Evolutionary conservation across 441 rosid genomes (phyloP).

Genomic region (Bruguiera hainesii): DNA sequence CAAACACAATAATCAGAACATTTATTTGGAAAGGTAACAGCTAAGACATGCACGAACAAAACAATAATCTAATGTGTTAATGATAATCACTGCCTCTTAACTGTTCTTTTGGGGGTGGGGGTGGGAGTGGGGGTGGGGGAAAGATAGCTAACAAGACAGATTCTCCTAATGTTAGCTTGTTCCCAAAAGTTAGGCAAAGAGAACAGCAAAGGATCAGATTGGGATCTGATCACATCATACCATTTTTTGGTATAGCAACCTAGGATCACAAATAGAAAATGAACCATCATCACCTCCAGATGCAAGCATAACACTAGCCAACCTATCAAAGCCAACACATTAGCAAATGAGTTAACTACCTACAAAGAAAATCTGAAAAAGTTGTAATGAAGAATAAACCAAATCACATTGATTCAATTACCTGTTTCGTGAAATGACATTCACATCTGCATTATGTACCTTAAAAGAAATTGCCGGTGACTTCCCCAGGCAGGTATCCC

Average conservation of each 20-base stretch:
- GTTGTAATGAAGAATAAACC: neutral
- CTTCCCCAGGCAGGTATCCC: conserved; percentile 81
- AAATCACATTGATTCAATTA: conserved; percentile 21
- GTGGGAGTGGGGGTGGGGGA: too few relatives aligned
- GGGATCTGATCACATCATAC: conserved; percentile 2
- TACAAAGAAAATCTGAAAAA: neutral
- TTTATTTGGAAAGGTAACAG: neutral
- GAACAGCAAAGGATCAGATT: neutral
- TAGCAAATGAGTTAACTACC: conserved; percentile 16
- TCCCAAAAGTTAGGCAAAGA: neutral
- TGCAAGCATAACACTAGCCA: conserved; percentile 89
- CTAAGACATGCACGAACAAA: neutral
- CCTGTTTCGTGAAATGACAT: conserved; percentile 98
- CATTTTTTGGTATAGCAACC: conserved; percentile 38
- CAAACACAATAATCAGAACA: neutral
- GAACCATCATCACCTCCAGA: conserved; percentile 96
- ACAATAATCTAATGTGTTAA: neutral
- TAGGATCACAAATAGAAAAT: conserved; percentile 83
- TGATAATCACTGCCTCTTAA: neutral
- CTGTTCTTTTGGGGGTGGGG: too few relatives aligned
- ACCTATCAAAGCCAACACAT: conserved; percentile 41
- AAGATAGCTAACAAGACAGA: neutral
- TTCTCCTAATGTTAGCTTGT: neutral
- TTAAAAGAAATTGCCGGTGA: conserved; percentile 59
- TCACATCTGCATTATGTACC: conserved; percentile 89